Evolutionary conservation across 2,329 filamentous ascomycete species (phyloP).

Genomic region (Botrytis fragariae): DNA sequence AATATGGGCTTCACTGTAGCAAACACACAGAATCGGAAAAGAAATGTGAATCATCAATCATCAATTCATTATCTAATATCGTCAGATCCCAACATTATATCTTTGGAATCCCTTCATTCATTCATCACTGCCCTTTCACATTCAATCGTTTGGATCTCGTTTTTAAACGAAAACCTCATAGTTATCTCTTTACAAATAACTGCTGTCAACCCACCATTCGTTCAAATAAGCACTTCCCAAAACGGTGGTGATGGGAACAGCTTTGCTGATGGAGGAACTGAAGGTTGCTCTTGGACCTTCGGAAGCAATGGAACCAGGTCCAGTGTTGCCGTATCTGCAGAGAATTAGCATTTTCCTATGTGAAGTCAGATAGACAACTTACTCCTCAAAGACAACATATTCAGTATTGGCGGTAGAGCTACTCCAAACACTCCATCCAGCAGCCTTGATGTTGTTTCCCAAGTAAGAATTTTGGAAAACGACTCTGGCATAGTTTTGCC

Average conservation of each 20-base stretch:
- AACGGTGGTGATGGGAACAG: conserved; percentile 21
- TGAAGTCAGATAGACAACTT: not conserved
- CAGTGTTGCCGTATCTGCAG: conserved; percentile 44
- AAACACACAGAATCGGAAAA: not conserved
- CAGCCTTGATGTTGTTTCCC: conserved; percentile 48
- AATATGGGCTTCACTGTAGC: not conserved
- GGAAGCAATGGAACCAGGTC: conserved; percentile 41
- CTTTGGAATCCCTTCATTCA: not conserved
- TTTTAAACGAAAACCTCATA: not conserved
- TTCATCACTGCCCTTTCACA: not conserved
- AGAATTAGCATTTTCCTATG: not conserved
- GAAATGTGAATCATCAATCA: not conserved
- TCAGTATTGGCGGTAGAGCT: conserved; percentile 30
- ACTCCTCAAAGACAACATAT: not conserved
- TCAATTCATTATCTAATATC: not conserved
- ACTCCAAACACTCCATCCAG: conserved; percentile 52
- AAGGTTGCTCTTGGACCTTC: conserved; percentile 25
- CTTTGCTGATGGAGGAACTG: conserved; percentile 16
- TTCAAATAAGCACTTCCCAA: conserved; percentile 23
- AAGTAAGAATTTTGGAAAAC: conserved; percentile 50
- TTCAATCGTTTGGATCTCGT: not conserved
- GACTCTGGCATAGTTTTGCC: conserved; percentile 49
- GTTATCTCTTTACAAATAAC: conserved; percentile 1
- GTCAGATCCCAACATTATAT: not conserved
- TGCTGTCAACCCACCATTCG: conserved; percentile 29